These are phyloP conservation scores for Immersiella caudata DNA, from an alignment of 495 filamentous ascomycete species.

Conservation along the genomic window DNA sequence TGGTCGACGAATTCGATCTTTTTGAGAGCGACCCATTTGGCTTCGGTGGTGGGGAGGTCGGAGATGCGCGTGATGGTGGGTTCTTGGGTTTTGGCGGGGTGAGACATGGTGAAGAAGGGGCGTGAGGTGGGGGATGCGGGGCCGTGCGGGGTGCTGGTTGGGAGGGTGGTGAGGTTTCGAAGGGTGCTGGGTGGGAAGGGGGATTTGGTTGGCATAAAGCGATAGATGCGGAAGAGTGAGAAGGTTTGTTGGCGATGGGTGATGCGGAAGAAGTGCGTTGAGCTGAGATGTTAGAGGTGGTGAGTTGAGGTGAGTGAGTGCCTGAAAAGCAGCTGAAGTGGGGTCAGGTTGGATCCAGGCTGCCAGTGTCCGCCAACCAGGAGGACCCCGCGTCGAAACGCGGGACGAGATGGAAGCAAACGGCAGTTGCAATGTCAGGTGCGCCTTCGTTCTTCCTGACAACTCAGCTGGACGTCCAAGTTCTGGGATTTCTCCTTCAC, in stretches of 20 bases:
- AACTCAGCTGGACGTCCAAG: too few relatives aligned
- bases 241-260: too few relatives aligned
- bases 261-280: too few relatives aligned
- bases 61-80: conserved; percentile 51
- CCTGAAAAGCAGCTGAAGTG: conserved; percentile 1
- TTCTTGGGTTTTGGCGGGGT: conserved; percentile 41
- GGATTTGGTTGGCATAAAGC: not conserved
- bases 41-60: conserved; percentile 47
- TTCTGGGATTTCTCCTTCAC: too few relatives aligned
- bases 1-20: conserved; percentile 57
- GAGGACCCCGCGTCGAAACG: too few relatives aligned
- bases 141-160: not conserved
- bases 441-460: too few relatives aligned
- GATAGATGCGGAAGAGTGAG: too few relatives aligned
- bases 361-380: too few relatives aligned
- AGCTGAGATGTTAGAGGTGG: not conserved
- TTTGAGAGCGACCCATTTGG: conserved; percentile 56
- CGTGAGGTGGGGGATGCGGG: too few relatives aligned
- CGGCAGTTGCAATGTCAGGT: too few relatives aligned
- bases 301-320: not conserved
- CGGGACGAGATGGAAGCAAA: too few relatives aligned
- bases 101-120: conserved; percentile 22
- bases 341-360: not conserved
- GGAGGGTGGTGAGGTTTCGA: not conserved
- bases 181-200: not conserved